phyloP scores from a whole-genome alignment of 2,329 filamentous ascomycete genomes.

The Cladosporium phlei region DNA sequence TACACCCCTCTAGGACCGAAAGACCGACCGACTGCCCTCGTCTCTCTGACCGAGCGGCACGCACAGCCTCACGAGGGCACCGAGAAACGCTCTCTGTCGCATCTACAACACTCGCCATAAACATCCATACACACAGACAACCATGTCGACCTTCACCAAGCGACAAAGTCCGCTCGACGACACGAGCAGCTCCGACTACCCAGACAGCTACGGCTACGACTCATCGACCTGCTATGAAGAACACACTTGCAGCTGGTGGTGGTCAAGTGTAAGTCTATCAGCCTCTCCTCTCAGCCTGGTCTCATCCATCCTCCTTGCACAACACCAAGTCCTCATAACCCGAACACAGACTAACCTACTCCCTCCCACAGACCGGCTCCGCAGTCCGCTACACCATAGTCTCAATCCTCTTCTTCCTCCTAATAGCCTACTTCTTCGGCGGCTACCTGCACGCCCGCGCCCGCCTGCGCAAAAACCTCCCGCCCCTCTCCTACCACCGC shows the following conservation, averaged over 20 bases:
- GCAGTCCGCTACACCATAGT: conserved; percentile 71
- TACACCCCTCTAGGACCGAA: too few relatives aligned
- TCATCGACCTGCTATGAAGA: conserved; percentile 9
- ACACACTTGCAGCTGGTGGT: conserved; percentile 21
- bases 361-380: conserved; percentile 50
- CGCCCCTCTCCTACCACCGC: conserved; percentile 65
- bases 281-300: too few relatives aligned
- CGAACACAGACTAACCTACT: background rate
- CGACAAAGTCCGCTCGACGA: conserved; percentile 4
- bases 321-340: background rate
- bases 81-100: too few relatives aligned
- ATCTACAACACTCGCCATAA: too few relatives aligned
- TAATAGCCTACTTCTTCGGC: conserved; percentile 59
- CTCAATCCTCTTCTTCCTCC: conserved; percentile 53
- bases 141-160: background rate
- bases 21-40: too few relatives aligned
- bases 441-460: conserved; percentile 67
- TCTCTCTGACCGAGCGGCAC: too few relatives aligned
- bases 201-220: background rate
- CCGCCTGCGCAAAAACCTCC: conserved; percentile 60
- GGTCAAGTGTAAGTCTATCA: conserved; percentile 21
- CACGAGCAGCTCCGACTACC: background rate
- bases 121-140: background rate
- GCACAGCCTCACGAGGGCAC: too few relatives aligned
- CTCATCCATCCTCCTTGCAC: too few relatives aligned